phyloP scores from a whole-genome alignment of 352 stramenopile species.

The Pseudoperonospora humuli region DNA sequence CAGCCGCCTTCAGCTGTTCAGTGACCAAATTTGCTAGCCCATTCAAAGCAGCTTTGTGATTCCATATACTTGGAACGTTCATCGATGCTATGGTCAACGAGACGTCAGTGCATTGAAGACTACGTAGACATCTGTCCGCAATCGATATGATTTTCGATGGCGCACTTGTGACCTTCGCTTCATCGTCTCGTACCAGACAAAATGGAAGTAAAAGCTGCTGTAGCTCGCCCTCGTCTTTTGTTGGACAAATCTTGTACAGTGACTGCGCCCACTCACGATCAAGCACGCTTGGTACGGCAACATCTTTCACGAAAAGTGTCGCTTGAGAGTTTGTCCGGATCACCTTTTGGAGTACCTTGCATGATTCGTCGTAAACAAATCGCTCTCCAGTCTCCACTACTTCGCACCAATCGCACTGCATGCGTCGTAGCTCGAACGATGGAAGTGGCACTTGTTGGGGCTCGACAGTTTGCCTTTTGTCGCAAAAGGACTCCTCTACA shows the following conservation, averaged over 20 bases:
- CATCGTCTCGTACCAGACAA: constrained; percentile 19
- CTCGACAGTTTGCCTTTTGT: neutral
- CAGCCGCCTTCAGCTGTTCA: constrained; percentile 5
- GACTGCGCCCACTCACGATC: constrained; percentile 1
- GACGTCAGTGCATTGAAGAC: constrained; percentile 11
- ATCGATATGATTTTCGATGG: constrained; percentile 12
- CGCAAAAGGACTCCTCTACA: neutral
- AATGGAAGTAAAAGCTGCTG: constrained; percentile 23
- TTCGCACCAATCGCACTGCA: constrained; percentile 19
- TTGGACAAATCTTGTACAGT: neutral
- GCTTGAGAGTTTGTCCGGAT: constrained; percentile 8
- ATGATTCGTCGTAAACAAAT: constrained; percentile 15
- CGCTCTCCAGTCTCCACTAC: neutral
- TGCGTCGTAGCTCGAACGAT: constrained; percentile 1
- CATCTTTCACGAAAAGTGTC: constrained; percentile 8
- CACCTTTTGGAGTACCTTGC: constrained; percentile 13
- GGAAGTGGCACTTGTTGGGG: neutral
- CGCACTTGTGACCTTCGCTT: constrained; percentile 8
- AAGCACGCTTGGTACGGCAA: constrained; percentile 17
- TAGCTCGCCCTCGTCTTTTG: neutral
- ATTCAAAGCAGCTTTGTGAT: neutral
- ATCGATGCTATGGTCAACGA: constrained; percentile 27
- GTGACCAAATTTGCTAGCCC: constrained; percentile 3
- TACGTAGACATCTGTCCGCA: constrained; percentile 11
- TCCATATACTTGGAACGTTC: constrained; percentile 29